A percentile compares a stretch with the other conserved stretches of the same genome.
phyloP scores from a whole-genome alignment of 2,329 filamentous ascomycete species.

The Alternaria rosae region DNA sequence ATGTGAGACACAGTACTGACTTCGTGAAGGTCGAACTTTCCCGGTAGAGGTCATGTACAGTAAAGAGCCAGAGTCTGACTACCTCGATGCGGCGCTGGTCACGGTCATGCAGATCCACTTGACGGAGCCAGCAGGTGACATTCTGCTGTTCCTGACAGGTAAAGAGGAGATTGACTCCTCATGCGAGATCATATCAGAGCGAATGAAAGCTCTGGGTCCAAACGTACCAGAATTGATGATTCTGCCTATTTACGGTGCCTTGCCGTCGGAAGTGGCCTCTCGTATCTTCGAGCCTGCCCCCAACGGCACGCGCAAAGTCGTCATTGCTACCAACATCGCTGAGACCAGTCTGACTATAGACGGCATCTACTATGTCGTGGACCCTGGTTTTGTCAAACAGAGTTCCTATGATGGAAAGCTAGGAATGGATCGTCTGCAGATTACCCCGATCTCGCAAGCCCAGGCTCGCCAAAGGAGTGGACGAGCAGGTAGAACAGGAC shows the following conservation, averaged over 20 bases:
- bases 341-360: conserved; percentile 99
- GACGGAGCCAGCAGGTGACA: conserved; percentile 89
- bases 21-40: conserved; percentile 72
- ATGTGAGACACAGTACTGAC: neutral
- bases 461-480: conserved; percentile 95
- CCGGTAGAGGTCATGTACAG: conserved; percentile 97
- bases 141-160: conserved; percentile 94
- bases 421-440: conserved; percentile 95
- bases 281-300: conserved; percentile 94
- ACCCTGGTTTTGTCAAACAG: conserved; percentile 97
- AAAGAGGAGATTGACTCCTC: conserved; percentile 97
- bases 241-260: conserved; percentile 91
- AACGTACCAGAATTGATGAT: conserved; percentile 92
- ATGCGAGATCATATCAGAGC: conserved; percentile 89
- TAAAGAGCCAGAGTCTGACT: conserved; percentile 92
- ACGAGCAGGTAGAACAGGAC: conserved; percentile 90
- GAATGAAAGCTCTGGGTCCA: conserved; percentile 94
- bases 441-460: conserved; percentile 95
- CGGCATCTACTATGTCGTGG: conserved; percentile 95
- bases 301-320: conserved; percentile 84
- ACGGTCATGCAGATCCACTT: conserved; percentile 99
- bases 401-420: conserved; percentile 97
- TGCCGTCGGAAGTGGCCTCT: conserved; percentile 93
- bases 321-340: conserved; percentile 98
- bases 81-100: conserved; percentile 89